Conservation (phyloP, 2,329 filamentous ascomycete genomes). For the Bretziella fagacearum region DNA sequence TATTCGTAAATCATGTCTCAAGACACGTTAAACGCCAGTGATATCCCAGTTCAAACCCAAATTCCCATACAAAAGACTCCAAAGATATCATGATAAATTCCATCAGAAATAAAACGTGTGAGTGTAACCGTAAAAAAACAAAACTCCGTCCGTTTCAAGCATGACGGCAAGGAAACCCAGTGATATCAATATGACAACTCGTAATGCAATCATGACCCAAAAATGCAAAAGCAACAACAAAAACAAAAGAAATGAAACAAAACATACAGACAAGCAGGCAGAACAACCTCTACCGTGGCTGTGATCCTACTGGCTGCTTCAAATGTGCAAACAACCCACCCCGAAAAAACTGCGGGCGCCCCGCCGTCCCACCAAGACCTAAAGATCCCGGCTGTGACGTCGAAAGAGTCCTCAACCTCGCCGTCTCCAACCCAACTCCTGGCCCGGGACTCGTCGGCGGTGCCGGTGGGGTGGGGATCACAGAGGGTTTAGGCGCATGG, state of each 20-base stretch:
- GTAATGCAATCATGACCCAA: background rate
- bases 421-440: too few species aligned
- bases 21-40: too few species aligned
- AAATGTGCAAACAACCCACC: conserved; percentile 1
- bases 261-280: background rate
- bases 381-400: background rate
- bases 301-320: background rate
- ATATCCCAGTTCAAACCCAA: background rate
- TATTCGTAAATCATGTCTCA: too few species aligned
- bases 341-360: background rate
- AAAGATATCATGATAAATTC: conserved; percentile 6
- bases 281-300: background rate
- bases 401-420: background rate
- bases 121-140: too few species aligned
- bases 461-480: too few species aligned
- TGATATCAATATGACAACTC: background rate
- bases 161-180: background rate
- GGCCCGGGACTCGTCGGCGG: too few species aligned
- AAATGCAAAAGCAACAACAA: background rate
- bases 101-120: background rate
- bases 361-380: background rate
- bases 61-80: background rate
- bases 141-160: too few species aligned
- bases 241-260: conserved; percentile 4
- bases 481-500: too few species aligned